Conservation (phyloP, 768 basidiomycete genomes). For the Tylopilus balloui region DNA sequence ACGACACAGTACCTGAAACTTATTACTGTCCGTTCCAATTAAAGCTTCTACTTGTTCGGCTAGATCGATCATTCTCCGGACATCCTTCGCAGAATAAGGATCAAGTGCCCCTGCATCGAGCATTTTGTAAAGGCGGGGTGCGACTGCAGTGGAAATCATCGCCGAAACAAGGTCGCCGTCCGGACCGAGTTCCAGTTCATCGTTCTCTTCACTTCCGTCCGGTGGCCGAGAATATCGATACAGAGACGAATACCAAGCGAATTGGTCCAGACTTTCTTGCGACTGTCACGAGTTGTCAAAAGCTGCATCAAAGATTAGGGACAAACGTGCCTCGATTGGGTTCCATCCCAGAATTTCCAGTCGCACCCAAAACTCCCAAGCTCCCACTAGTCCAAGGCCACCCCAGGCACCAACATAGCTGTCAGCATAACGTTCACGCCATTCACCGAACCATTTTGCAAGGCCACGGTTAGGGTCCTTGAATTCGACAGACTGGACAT, state of each 20-base stretch:
- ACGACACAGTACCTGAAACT: constrained; percentile 50
- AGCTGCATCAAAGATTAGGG: neutral
- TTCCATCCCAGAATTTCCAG: constrained; percentile 87
- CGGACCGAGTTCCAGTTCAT: constrained; percentile 61
- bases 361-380: constrained; percentile 95
- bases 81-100: constrained; percentile 66
- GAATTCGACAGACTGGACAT: constrained; percentile 84
- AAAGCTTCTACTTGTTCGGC: constrained; percentile 78
- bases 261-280: constrained; percentile 70
- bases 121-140: constrained; percentile 68
- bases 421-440: constrained; percentile 75
- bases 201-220: constrained; percentile 40
- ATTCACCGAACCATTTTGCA: constrained; percentile 58
- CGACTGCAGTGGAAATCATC: constrained; percentile 80
- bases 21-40: constrained; percentile 56
- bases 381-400: constrained; percentile 77
- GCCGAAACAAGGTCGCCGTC: constrained; percentile 86
- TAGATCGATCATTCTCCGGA: constrained; percentile 64
- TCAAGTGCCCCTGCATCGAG: constrained; percentile 81
- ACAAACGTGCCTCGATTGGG: constrained; percentile 62
- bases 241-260: constrained; percentile 77
- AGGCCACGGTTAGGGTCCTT: constrained; percentile 72
- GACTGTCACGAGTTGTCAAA: constrained; percentile 13
- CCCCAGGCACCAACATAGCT: constrained; percentile 88
- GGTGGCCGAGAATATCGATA: constrained; percentile 64